Base-by-base conservation (phyloP, 2,329 filamentous ascomycete species). In the Verticillium nonalfalfae region DNA sequence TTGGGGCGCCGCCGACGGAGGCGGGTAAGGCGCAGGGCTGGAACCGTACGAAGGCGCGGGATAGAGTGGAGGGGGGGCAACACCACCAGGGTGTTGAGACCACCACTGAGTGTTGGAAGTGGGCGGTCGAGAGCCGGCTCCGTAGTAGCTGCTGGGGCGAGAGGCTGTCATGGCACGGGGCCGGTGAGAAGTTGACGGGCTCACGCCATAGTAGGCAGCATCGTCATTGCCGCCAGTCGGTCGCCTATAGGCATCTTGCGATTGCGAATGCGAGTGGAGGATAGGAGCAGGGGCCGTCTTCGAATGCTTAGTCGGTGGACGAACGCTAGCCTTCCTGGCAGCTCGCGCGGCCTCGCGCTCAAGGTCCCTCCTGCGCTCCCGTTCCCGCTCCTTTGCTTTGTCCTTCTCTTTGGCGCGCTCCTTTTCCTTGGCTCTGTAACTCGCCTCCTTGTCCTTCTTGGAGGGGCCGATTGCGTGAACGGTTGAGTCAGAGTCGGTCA, bases 401-500 rank as follows among this genome's bases (percentile, higher is more conserved):
- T 64, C 58, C 33, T 64, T 65, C 21, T 75, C 68, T 45, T 68
- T 71, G 18, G 72, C 70, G 39, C 62, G 62, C 5, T 72, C 68
- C 36, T 40, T 65, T 64, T 68, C n/a, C 66, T 63, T 70, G 26
- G 65, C 64, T 14, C 63, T 70, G 38, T 69, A 62, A 56, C 68
- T 69, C 60, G 64, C 72, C 26, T 72, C 68, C 50, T 70, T 68
- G 39, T 74, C 74, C 57, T 70, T 72, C 59, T 71, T 67, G 18
- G 68, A 65, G 13, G 72, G 68, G 56, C 67, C 72, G 21, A 68
- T 64, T 4, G 75, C 73, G 35, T 78, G 78, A 40, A 75, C 70
- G 15, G 76, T 79, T 50, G 78, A 73, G 66, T 81, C 76, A 57
- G 79, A 77, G 66, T 80, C 79, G 64, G 73, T 75, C 45, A 75